These are phyloP conservation scores for Magnusiomyces tetraspermus DNA, from an alignment of 1,139 yeast species.

Conservation along the genomic window DNA sequence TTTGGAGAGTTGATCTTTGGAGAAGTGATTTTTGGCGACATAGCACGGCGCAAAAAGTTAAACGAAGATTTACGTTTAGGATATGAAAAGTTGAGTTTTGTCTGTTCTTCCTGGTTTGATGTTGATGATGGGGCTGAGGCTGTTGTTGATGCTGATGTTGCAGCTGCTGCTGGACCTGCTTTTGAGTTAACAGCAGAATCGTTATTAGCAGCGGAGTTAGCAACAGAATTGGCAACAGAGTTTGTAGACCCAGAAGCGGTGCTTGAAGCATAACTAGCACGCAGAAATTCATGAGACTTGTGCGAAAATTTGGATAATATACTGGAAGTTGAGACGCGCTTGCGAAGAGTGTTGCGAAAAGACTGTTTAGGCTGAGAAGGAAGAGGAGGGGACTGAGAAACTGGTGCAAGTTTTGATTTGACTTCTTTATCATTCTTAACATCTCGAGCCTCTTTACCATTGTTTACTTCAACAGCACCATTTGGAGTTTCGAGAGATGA, in stretches of 20 bases:
- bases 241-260: background rate
- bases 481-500: background rate
- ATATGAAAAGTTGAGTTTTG: background rate
- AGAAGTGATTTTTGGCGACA: background rate
- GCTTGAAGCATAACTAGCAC: background rate
- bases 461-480: background rate
- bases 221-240: background rate
- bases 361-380: background rate
- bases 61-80: constrained; percentile 2
- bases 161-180: too few species aligned
- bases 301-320: background rate
- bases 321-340: constrained; percentile 1
- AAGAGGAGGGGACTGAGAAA: background rate
- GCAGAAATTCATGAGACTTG: background rate
- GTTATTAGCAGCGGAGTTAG: too few species aligned
- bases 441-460: too few species aligned
- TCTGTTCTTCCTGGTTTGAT: too few species aligned
- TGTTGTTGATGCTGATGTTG: too few species aligned
- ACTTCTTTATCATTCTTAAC: too few species aligned
- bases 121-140: too few species aligned
- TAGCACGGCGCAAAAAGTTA: constrained; percentile 3
- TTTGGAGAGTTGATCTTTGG: background rate
- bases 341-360: background rate
- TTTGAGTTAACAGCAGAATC: too few species aligned
- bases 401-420: background rate